Base-by-base conservation (phyloP, 768 basidiomycete genomes). In the Kwoniella dendrophila region DNA sequence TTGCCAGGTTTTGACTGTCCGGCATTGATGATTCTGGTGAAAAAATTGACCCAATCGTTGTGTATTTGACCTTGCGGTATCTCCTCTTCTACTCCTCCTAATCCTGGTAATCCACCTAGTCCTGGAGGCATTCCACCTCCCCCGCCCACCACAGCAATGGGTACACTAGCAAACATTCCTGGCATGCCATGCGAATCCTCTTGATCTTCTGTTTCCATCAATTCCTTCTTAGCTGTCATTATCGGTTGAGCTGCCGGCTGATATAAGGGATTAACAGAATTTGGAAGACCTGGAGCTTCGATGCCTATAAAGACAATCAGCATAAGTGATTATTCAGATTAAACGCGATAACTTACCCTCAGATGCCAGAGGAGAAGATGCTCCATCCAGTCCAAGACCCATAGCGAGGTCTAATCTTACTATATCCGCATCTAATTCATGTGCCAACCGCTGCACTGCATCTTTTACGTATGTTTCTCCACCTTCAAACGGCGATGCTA, bases 381-480 rank as follows among this genome's bases (percentile, higher is more conserved):
- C 82, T 2, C 92, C 92, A 82, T 87, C 89, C 77, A 90, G 88
- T n/a, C 92, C 90, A 3, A 91, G 87, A 33, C 89, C 91, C 20
- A 95, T 81, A 8, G 88, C 86, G 2, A 88, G 82, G 80, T 97
- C 93, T 51, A 97, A 74, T 14, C 92, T 85, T 8, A 94, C 82
- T 11, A 96, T 87, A 65, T 96, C 94, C 20, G 91, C 85, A 27
- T 84, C 85, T 2, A 87, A 86, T 55, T 84, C 83, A 49, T 84
- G 83, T 4, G 90, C 91, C 65, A 94, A 80, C 74, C 90, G 89
- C 38, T 84, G 82, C 11, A 95, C 86, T 2, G 91, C 89, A 20
- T 86, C 85, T 72, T 89, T 88, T 22, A 93, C 83, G 24, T 93
- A 83, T 75, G 89, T 87, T 64, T 91, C 88, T 4, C 90, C 91